Evolutionary conservation across 495 filamentous ascomycete genomes (phyloP).

Genomic region (Penicillium pancosmium): DNA sequence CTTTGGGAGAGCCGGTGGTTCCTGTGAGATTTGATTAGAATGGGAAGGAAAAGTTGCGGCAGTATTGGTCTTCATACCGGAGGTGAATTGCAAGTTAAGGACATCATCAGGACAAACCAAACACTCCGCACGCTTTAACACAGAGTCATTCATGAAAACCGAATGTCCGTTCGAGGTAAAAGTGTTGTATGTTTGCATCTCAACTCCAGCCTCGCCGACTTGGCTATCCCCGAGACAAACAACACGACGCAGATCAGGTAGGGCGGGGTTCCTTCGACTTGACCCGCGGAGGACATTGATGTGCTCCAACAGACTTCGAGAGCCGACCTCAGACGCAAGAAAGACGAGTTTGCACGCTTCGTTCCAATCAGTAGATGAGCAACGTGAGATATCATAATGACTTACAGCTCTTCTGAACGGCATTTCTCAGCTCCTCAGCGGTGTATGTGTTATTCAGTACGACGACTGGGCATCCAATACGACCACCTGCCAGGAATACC

Average conservation of each 20-base stretch:
- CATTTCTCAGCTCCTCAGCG: constrained; percentile 24
- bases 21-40: constrained; percentile 28
- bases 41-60: neutral
- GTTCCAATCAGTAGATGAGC: neutral
- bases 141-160: constrained; percentile 10
- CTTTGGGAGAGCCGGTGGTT: constrained; percentile 78
- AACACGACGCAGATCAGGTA: constrained; percentile 20
- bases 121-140: constrained; percentile 10
- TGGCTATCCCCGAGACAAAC: constrained; percentile 10
- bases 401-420: constrained; percentile 22
- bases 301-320: constrained; percentile 12
- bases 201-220: constrained; percentile 1
- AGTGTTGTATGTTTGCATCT: constrained; percentile 16
- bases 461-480: constrained; percentile 30
- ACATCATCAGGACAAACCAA: constrained; percentile 61
- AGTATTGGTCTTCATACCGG: constrained; percentile 62
- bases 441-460: constrained; percentile 34
- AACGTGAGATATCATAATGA: neutral
- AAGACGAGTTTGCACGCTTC: constrained; percentile 25
- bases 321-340: constrained; percentile 16
- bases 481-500: constrained; percentile 24
- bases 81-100: constrained; percentile 89
- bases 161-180: constrained; percentile 14
- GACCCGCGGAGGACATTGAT: constrained; percentile 10
- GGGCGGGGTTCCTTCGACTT: neutral